Percentiles rank a stretch among this genome's conserved stretches.
phyloP scores from a whole-genome alignment of 23 red algal genomes.

The Gracilariopsis chorda region DNA sequence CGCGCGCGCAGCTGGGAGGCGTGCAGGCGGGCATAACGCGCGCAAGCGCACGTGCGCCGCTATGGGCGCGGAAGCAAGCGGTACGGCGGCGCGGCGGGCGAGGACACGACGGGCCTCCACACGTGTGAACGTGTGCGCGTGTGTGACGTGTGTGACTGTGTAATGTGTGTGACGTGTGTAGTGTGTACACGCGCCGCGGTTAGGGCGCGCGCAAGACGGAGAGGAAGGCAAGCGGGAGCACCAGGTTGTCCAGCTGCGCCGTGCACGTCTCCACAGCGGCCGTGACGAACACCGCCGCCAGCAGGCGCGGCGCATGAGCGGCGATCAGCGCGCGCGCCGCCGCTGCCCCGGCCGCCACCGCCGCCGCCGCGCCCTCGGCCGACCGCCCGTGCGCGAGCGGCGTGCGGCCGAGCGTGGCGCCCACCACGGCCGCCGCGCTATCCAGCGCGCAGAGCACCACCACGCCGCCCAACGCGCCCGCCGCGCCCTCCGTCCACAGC shows the following conservation, averaged over 20 bases:
- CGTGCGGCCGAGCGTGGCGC: slow-evolving; percentile 24
- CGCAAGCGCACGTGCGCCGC: slow-evolving; percentile 1
- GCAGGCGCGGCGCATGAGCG: background rate
- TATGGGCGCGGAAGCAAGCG: too few relatives aligned
- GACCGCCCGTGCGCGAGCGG: slow-evolving; percentile 45
- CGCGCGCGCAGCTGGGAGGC: background rate
- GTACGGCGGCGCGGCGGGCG: too few relatives aligned
- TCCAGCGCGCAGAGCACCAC: slow-evolving; percentile 70
- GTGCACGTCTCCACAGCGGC: slow-evolving; percentile 69
- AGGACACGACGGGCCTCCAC: too few relatives aligned
- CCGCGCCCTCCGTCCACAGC: slow-evolving; percentile 40
- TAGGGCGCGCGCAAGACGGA: background rate
- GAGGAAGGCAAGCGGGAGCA: slow-evolving; percentile 41
- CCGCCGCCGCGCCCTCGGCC: slow-evolving; percentile 62
- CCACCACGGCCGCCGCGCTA: slow-evolving; percentile 49
- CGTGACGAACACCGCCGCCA: background rate
- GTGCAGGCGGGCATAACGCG: background rate
- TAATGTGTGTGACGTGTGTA: background rate
- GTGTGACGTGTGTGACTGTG: background rate
- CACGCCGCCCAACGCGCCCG: slow-evolving; percentile 31
- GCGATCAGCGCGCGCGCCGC: background rate
- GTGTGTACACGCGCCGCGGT: background rate
- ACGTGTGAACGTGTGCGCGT: background rate
- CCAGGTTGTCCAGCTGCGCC: slow-evolving; percentile 81
- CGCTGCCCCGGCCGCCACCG: background rate